Base-by-base conservation (phyloP, 257 asterid species). In the Nicotiana benthamiana region DNA sequence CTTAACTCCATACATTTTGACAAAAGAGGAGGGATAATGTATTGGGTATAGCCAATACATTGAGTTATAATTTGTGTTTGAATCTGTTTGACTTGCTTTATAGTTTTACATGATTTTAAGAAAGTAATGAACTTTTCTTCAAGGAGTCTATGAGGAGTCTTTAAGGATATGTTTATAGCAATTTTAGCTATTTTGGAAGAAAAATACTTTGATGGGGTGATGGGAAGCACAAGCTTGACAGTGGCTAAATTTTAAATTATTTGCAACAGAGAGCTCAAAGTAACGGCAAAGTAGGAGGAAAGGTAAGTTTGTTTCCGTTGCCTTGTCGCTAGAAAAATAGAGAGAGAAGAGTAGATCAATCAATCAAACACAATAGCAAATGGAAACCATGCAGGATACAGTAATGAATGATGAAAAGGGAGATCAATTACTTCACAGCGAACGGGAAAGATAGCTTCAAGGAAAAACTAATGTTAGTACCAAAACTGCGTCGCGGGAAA, bases 61-160 rank as follows among this genome's bases (percentile, higher is more conserved):
- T 77, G 90, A 67, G 82, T 36, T 72, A 83, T 63, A 75, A 92
- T 83, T 86, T 93, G 97, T 85, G 96, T 68, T 56, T 93, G 99
- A 83, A 92, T 89, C 74, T 90, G 89, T 53, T 79, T 88, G 82
- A 95, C 90, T 26, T 90, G 92, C 46, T 88, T 84, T 8, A 77
- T 22, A 64, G 82, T 82, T 75, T 89, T 93, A 85, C 97, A 95
- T 88, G 94, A 89, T 83, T 85, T 91, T 20, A 91, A 80, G 60
- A 92, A 80, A 9, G 86, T 80, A 63, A 85, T 80, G 22, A 85
- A 20, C 26, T 75, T 75, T 32, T 70, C 80, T 79, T 83, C 86
- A 9, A 84, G 88, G 32, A 75, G 63, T 75, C 59, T 78, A 53
- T 68, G 81, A 9, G 81, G 79, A 4, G 84, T 64, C 51, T 65